A percentile compares a stretch with the other conserved stretches of the same genome.
Conservation (phyloP, 768 basidiomycete species). For the Pleurotus giganteus region DNA sequence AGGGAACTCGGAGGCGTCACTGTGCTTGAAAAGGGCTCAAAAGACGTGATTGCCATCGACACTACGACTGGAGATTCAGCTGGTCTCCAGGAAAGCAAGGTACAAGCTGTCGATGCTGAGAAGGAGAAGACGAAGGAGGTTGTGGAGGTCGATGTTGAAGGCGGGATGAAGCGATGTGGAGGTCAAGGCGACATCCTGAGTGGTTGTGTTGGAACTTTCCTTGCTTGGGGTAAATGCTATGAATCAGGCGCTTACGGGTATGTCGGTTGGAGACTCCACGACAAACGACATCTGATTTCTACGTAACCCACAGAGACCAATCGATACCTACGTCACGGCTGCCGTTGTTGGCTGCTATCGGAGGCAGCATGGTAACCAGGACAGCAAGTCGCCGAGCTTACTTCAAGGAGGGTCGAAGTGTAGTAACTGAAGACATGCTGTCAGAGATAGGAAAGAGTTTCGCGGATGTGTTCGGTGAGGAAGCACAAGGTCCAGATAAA, state of each 20-base stretch:
- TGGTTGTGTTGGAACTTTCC: conserved; percentile 82
- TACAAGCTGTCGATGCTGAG: conserved; percentile 42
- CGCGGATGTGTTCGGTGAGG: conserved; percentile 65
- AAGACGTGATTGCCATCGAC: conserved; percentile 82
- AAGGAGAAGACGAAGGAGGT: conserved; percentile 56
- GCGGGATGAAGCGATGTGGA: conserved; percentile 90
- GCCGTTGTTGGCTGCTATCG: conserved; percentile 82
- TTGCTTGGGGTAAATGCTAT: conserved; percentile 96
- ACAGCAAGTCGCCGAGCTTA: conserved; percentile 80
- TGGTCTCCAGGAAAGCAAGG: conserved; percentile 40
- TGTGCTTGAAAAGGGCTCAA: conserved; percentile 82
- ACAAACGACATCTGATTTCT: not conserved
- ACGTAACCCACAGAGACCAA: conserved; percentile 41
- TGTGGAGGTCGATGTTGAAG: conserved; percentile 64
- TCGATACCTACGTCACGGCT: conserved; percentile 59
- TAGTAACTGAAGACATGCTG: conserved; percentile 82
- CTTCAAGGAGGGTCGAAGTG: conserved; percentile 67
- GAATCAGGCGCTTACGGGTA: conserved; percentile 84
- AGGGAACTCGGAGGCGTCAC: conserved; percentile 81
- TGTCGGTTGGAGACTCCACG: conserved; percentile 17
- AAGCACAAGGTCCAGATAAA: conserved; percentile 35
- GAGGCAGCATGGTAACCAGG: conserved; percentile 86
- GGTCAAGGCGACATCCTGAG: conserved; percentile 95
- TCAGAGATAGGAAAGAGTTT: conserved; percentile 68
- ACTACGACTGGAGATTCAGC: conserved; percentile 56